Evolutionary conservation across 73 alveolate species (phyloP), one percentile per base, ranked within the genome.

Genomic region (Symbiodinium natans): DNA sequence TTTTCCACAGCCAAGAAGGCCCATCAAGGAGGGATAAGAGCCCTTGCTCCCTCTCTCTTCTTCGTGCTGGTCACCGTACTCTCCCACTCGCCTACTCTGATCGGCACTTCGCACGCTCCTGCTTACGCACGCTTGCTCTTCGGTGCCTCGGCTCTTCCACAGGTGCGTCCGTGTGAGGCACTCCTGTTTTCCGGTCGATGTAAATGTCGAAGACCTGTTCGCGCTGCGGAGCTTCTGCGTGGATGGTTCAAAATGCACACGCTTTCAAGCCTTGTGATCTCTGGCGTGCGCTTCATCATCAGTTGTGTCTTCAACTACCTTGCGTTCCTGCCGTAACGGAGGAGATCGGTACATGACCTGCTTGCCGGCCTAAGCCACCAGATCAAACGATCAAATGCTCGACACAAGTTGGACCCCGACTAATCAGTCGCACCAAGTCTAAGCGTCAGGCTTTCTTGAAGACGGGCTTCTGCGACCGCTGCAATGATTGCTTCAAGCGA

Each of bases 311-410:
- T 90, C 97, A 77, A 90, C 97, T 34, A 90, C 48, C 88, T 90
- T 90, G 34, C 97, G 97, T 56, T 90, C 97, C 36, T 71, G 89
- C 27, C 97, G 97, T 34, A 90, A 52, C 8, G 97, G 97, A 4
- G 97, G 97, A 21, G 97, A 90, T 36, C 97, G 97, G 33, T 90
- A 90, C 97, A 90, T 90, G 87, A 90, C 97, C 80, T 90, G 97
- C 97, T 90, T 90, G 77, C 97, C 97, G n/a, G 97, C 97, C 97
- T 90, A 17, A 73, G 92, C 2, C 73, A 25, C 43, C 41, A 11
- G 41, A 75, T 5, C n/a, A n/a, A n/a, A n/a, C n/a, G n/a, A n/a
- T n/a, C n/a, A n/a, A n/a, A n/a, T n/a, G n/a, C n/a, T n/a, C n/a
- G n/a, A n/a, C n/a, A n/a, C n/a, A n/a, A n/a, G n/a, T n/a, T n/a